These are phyloP conservation scores for Cochlearia excelsa DNA, from an alignment of 345 rosid genomes.

Conservation along the genomic window DNA sequence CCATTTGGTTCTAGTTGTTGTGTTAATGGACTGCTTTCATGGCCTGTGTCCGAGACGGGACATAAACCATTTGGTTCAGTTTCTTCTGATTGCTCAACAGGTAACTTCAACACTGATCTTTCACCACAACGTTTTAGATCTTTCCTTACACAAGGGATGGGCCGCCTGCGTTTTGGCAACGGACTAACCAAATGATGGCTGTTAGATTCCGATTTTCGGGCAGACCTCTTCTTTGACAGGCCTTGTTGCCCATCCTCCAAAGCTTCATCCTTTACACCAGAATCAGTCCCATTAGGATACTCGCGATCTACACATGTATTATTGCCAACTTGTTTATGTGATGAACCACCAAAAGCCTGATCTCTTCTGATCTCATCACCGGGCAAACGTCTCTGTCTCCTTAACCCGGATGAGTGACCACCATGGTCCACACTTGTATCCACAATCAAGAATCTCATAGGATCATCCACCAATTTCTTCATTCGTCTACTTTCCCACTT, in stretches of 20 bases:
- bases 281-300: slow-evolving; percentile 23
- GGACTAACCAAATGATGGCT: slow-evolving; percentile 38
- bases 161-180: slow-evolving; percentile 46
- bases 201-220: slow-evolving; percentile 38
- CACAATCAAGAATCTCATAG: slow-evolving; percentile 46
- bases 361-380: slow-evolving; percentile 16
- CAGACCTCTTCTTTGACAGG: slow-evolving; percentile 43
- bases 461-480: slow-evolving; percentile 34
- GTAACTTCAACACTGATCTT: slow-evolving; percentile 27
- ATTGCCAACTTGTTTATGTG: background rate
- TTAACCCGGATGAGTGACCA: slow-evolving; percentile 37
- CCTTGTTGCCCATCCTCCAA: slow-evolving; percentile 38
- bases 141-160: slow-evolving; percentile 47
- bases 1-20: slow-evolving; percentile 29
- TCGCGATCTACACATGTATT: background rate
- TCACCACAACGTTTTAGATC: slow-evolving; percentile 37
- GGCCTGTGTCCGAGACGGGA: slow-evolving; percentile 24
- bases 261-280: slow-evolving; percentile 27
- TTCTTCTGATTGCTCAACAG: slow-evolving; percentile 30
- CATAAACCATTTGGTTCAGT: slow-evolving; percentile 23
- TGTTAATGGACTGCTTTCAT: slow-evolving; percentile 20
- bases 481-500: slow-evolving; percentile 18
- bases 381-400: slow-evolving; percentile 47
- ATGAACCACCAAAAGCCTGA: background rate
- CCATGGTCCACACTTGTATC: slow-evolving; percentile 53